These are phyloP conservation scores for Diplodia corticola DNA, from an alignment of 2,329 filamentous ascomycete genomes.

Conservation along the genomic window DNA sequence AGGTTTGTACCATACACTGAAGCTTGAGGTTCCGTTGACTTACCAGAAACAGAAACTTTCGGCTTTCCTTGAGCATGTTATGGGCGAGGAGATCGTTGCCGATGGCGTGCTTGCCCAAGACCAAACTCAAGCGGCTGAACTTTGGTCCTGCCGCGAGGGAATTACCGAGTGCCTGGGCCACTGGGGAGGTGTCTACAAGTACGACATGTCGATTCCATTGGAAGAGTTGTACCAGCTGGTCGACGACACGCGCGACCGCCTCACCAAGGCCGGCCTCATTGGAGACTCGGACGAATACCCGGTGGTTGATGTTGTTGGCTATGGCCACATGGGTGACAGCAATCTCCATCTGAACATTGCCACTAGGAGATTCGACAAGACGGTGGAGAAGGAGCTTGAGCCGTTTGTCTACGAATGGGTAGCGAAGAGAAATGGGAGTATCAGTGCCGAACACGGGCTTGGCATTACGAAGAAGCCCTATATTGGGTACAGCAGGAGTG, in stretches of 20 bases:
- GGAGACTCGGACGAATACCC: constrained; percentile 71
- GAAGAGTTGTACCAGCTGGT: constrained; percentile 85
- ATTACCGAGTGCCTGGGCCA: constrained; percentile 87
- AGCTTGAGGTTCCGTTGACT: constrained; percentile 12
- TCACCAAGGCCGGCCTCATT: constrained; percentile 73
- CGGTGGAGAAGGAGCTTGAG: constrained; percentile 83
- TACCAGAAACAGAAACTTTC: constrained; percentile 70
- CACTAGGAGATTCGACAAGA: constrained; percentile 78
- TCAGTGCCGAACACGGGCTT: constrained; percentile 94
- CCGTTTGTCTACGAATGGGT: constrained; percentile 99
- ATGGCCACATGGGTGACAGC: constrained; percentile 96
- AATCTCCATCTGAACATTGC: constrained; percentile 94
- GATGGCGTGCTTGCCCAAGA: constrained; percentile 93
- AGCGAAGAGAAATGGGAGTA: constrained; percentile 80
- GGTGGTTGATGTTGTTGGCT: constrained; percentile 88
- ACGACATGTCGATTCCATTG: constrained; percentile 93
- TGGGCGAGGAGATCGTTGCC: constrained; percentile 80
- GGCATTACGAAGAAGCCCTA: constrained; percentile 95
- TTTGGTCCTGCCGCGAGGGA: constrained; percentile 94
- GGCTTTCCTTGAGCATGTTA: constrained; percentile 85
- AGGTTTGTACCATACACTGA: constrained; percentile 31
- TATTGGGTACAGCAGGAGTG: constrained; percentile 87
- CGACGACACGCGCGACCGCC: constrained; percentile 73
- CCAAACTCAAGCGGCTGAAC: constrained; percentile 78
- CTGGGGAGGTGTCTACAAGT: constrained; percentile 96